Evolutionary conservation across 1,139 yeast species (phyloP), one percentile per base, ranked within the genome.

Genomic region (Meyerozyma smithsonii): DNA sequence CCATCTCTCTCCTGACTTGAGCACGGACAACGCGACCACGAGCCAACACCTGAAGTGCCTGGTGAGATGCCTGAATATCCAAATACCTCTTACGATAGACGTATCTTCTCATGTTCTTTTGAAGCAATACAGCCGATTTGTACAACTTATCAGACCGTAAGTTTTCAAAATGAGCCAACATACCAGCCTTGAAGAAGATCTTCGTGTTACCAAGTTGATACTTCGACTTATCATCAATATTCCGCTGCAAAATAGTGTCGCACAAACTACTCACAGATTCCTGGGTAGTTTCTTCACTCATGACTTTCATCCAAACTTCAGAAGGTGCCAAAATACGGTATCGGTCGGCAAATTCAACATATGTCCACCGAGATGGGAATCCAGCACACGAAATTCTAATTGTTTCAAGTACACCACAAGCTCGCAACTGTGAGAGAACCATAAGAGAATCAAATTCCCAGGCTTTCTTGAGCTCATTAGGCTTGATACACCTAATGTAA

Each of bases 351-450:
- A 92, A 92, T 58, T 92, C 98, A 41, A 84, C 90, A 58, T 88
- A 92, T 1, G 96, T 78, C 94, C 97, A 89, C 58, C 97, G 76
- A 0, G 97, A 84, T 24, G 98, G 98, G 74, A 89, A 92, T 28
- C 98, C 98, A 38, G 96, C 97, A 66, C 97, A 90, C 8, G 97
- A 90, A 39, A 92, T 92, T 54, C 96, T 74, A 56, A 92, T 92
- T 1, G 98, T 92, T 63, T 94, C 98, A 51, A 92, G 72, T 38
- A 92, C 98, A 81, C 98, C 98, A 73, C 98, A 92, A 12, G 98
- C 98, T 57, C 98, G 80, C 49, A 92, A 74, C 63, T 92, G 98
- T 6, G 95, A 84, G 47, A 92, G 72, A 36, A 92, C 98, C 97
- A 92, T 89, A 40, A 90, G 75, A 24, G 96, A 89, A 56, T 89